Base-by-base conservation (phyloP, 2,329 filamentous ascomycete species). In the Plenodomus tracheiphilus region DNA sequence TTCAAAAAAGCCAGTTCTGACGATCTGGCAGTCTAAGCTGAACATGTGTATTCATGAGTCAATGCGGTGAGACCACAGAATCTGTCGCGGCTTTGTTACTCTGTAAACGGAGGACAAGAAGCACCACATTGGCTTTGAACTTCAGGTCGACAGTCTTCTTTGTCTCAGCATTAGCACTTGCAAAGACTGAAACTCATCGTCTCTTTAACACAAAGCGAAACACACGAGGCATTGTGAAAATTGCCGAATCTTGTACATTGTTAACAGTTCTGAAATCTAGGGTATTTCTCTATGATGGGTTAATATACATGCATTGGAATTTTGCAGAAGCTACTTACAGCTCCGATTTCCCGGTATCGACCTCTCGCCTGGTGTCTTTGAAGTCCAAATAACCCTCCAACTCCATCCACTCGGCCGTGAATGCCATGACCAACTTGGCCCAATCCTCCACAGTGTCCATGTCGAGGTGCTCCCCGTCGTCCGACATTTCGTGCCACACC, bases 371-470 rank as follows among this genome's bases (percentile, higher is more conserved):
- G 25, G 54, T 50, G 20, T 48, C 44, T 22, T 58, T 61, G 46
- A 56, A 51, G 35, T 71, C 63, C 45, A 72, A 67, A 41, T 62
- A 68, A 13, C 66, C 68, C 34, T 72, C 69, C 46, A 72, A 47
- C 17, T 96, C 92, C 84, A 99, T 86, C 91, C 93, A 99, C 74
- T 97, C 93, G 0, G 88, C 90, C 15, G 85, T 82, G 74, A 99
- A 99, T 0, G 86, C 92, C 4, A 89, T 87, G 7, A 93, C 79
- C 30, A 99, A 85, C 69, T 83, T 85, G 17, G 89, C 85, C 94
- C 94, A 99, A 70, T 99, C 94, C 62, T 89, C 84, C 18, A 92
- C 84, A 0, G 89, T 94, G 4, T 85, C 80, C 61, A 87, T 77
- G 70, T 99, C 91, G 43, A 99, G 75, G 72, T 97, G 89, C 58